Evolutionary conservation across 352 stramenopile species (phyloP).

Genomic region (Phytophthora cajani): DNA sequence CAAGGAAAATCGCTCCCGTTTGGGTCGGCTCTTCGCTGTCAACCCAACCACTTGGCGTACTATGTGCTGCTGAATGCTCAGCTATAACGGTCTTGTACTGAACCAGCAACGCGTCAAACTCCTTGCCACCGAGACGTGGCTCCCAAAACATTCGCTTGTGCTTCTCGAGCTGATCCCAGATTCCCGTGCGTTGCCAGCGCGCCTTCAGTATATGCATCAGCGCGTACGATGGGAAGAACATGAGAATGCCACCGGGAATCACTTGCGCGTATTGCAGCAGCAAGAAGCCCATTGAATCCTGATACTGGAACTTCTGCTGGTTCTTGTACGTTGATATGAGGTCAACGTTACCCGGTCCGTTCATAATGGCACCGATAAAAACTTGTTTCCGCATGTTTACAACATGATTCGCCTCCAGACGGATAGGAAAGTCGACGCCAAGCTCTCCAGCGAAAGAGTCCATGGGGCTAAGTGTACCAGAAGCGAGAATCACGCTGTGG

Average conservation of each 20-base stretch:
- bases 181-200: constrained; percentile 64
- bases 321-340: constrained; percentile 80
- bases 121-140: constrained; percentile 70
- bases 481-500: constrained; percentile 80
- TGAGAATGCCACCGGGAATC: constrained; percentile 75
- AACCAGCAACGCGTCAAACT: constrained; percentile 78
- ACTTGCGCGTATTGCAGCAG: constrained; percentile 65
- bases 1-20: constrained; percentile 95
- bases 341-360: constrained; percentile 63
- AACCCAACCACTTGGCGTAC: constrained; percentile 25
- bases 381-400: constrained; percentile 86
- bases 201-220: constrained; percentile 68
- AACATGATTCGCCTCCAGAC: constrained; percentile 83
- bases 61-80: constrained; percentile 15
- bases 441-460: constrained; percentile 87
- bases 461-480: constrained; percentile 84
- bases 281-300: constrained; percentile 78
- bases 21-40: constrained; percentile 10
- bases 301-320: constrained; percentile 79
- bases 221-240: constrained; percentile 87
- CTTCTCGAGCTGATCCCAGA: constrained; percentile 59
- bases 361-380: constrained; percentile 72
- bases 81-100: constrained; percentile 71
- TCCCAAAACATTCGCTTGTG: constrained; percentile 72
- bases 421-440: constrained; percentile 80